phyloP scores from a whole-genome alignment of 768 basidiomycete species.

The Boletus subcaerulescens region DNA sequence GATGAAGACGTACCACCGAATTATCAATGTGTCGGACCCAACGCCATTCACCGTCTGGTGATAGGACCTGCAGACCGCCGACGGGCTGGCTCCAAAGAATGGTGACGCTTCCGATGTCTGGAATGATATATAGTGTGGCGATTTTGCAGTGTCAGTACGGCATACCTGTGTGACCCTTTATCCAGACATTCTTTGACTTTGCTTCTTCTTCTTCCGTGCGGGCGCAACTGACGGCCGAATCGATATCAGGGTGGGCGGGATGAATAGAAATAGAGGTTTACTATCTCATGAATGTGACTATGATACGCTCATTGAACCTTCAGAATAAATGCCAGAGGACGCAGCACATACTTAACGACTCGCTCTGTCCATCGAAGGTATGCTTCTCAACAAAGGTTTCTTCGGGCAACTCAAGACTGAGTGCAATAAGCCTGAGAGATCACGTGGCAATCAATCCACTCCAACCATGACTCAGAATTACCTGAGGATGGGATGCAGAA shows the following conservation, averaged over 20 bases:
- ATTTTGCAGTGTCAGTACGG: neutral
- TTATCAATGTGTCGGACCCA: slow-evolving; percentile 59
- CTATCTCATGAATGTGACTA: slow-evolving; percentile 69
- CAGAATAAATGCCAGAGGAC: neutral
- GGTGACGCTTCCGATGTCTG: slow-evolving; percentile 54
- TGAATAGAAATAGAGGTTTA: slow-evolving; percentile 21
- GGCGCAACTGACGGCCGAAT: slow-evolving; percentile 40
- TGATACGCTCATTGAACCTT: neutral
- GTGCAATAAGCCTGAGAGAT: slow-evolving; percentile 41
- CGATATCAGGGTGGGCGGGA: neutral
- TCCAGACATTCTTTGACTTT: slow-evolving; percentile 52
- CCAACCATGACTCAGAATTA: slow-evolving; percentile 4
- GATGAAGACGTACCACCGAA: slow-evolving; percentile 39
- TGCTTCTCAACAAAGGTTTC: slow-evolving; percentile 51
- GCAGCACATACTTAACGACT: slow-evolving; percentile 37
- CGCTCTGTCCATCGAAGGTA: slow-evolving; percentile 36
- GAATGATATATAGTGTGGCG: slow-evolving; percentile 37
- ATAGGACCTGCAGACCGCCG: slow-evolving; percentile 53
- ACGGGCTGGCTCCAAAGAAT: slow-evolving; percentile 62
- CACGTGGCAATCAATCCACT: neutral
- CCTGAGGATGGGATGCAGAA: slow-evolving; percentile 49
- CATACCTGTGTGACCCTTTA: slow-evolving; percentile 57
- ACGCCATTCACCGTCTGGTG: slow-evolving; percentile 50
- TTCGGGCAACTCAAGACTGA: slow-evolving; percentile 52
- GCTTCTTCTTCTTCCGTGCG: slow-evolving; percentile 47